Evolutionary conservation across 164 flowering plant species (phyloP).

Genomic region (Chimonanthus praecox): DNA sequence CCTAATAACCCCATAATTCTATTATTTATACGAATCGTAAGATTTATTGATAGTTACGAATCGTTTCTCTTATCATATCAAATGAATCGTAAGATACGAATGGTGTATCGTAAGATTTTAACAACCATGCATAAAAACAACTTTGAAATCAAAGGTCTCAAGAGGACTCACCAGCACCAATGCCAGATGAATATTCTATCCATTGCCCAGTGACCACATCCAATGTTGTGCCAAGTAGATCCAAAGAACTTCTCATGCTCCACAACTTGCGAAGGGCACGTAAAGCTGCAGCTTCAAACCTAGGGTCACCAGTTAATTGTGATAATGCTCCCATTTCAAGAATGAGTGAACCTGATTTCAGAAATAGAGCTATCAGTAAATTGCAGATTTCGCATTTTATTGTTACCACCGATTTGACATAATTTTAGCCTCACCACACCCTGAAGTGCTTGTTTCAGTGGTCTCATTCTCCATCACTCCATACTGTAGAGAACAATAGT

Average conservation of each 20-base stretch:
- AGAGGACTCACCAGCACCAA: slow-evolving; percentile 76
- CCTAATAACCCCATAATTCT: too few species aligned
- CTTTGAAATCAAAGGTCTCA: not conserved
- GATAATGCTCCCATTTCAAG: slow-evolving; percentile 99
- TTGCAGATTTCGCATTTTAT: slow-evolving; percentile 11
- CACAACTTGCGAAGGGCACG: slow-evolving; percentile 91
- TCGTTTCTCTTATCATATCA: too few species aligned
- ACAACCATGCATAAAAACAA: too few species aligned
- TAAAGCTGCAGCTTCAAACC: slow-evolving; percentile 78
- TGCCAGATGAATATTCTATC: slow-evolving; percentile 90
- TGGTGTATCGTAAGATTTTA: too few species aligned
- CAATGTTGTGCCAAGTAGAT: slow-evolving; percentile 86
- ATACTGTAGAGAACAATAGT: slow-evolving; percentile 68
- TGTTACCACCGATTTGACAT: slow-evolving; percentile 9
- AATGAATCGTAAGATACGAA: too few species aligned
- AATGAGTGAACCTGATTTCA: slow-evolving; percentile 77
- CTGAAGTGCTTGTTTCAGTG: slow-evolving; percentile 97
- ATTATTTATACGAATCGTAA: too few species aligned
- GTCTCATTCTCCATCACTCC: slow-evolving; percentile 96
- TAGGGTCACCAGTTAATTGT: slow-evolving; percentile 79
- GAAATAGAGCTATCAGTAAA: slow-evolving; percentile 16
- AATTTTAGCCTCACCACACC: slow-evolving; percentile 70
- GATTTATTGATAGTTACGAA: too few species aligned
- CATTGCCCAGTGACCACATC: slow-evolving; percentile 92
- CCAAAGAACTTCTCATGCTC: slow-evolving; percentile 95